Percentiles rank a stretch among this genome's conserved stretches.
phyloP scores from a whole-genome alignment of 768 basidiomycete species.

The Auricularia sp. region DNA sequence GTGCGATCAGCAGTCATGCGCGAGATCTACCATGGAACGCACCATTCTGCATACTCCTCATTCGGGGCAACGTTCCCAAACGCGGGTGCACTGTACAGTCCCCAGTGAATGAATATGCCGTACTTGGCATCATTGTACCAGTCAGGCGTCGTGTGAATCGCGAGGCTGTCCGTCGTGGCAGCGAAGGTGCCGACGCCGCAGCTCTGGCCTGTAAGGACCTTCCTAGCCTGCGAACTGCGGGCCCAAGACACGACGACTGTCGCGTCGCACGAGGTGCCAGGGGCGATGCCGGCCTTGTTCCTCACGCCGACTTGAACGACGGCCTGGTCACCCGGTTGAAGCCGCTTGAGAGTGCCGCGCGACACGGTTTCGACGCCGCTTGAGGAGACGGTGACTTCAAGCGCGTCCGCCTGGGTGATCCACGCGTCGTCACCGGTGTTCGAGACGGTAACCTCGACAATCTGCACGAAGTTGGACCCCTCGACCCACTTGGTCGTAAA shows the following conservation, averaged over 20 bases:
- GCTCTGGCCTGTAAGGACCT: slow-evolving; percentile 32
- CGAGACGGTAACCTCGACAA: slow-evolving; percentile 41
- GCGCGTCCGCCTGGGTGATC: slow-evolving; percentile 13
- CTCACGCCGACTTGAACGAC: slow-evolving; percentile 38
- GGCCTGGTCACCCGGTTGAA: slow-evolving; percentile 41
- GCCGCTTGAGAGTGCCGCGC: slow-evolving; percentile 33
- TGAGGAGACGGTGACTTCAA: slow-evolving; percentile 9
- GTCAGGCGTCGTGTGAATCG: slow-evolving; percentile 40
- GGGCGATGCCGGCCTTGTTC: slow-evolving; percentile 18
- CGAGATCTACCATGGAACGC: slow-evolving; percentile 29
- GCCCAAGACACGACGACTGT: slow-evolving; percentile 25
- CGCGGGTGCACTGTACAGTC: background rate
- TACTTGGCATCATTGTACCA: slow-evolving; percentile 36
- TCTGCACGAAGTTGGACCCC: slow-evolving; percentile 29
- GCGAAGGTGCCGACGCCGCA: slow-evolving; percentile 21
- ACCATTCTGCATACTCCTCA: slow-evolving; percentile 44
- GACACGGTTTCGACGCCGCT: slow-evolving; percentile 29
- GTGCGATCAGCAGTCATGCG: background rate
- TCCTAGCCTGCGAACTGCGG: slow-evolving; percentile 26
- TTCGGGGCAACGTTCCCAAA: slow-evolving; percentile 22
- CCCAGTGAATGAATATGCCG: slow-evolving; percentile 30
- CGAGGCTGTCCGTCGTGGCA: slow-evolving; percentile 13
- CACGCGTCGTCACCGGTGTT: slow-evolving; percentile 28
- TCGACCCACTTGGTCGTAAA: slow-evolving; percentile 41
- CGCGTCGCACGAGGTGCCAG: slow-evolving; percentile 20